Evolutionary conservation across 352 stramenopile species (phyloP), one percentile per base, ranked within the genome.

Genomic region (Albugo laibachii): DNA sequence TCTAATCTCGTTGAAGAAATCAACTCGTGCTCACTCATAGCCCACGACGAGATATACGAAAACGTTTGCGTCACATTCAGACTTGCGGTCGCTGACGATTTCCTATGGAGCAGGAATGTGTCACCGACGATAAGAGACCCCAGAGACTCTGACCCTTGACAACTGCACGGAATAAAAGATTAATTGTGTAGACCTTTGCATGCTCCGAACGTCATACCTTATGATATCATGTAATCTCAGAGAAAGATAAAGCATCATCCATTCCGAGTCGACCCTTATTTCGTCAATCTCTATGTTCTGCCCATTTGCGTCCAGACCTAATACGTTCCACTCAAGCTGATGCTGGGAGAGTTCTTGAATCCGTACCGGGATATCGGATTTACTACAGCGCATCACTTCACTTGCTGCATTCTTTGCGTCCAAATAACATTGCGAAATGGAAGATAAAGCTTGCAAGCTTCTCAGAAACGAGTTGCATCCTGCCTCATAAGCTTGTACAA

Each of bases 11-110:
- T 53, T 27, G 70, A 64, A 40, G 58, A 62, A 4, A 70, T 56
- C 3, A 61, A 60, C 50, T 86, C 71, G 8, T 58, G 41, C 0
- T 69, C 66, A 1, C 41, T 27, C 38, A 78, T 62, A 41, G 74
- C 53, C 74, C 74, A 86, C 12, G 71, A 75, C 2, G 66, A 65
- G 40, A 84, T 72, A 52, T 73, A 70, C 5, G 69, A 50, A 42
- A 86, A 84, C 20, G 54, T 48, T 16, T 66, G 58, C 0, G 74
- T 86, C 16, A 77, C 54, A n/a, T 65, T 58, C 2, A 86, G 43
- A 36, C 4, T 48, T 37, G 8, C 12, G 13, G 10, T 16, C 37
- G 12, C 13, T 21, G 6, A 31, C 13, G 2, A 47, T 11, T 0
- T 52, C 3, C 8, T 14, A 3, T 53, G 43, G 6, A 70, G 43